These are phyloP conservation scores for Phytophthora pinifolia DNA, from an alignment of 352 stramenopile genomes.

Conservation along the genomic window DNA sequence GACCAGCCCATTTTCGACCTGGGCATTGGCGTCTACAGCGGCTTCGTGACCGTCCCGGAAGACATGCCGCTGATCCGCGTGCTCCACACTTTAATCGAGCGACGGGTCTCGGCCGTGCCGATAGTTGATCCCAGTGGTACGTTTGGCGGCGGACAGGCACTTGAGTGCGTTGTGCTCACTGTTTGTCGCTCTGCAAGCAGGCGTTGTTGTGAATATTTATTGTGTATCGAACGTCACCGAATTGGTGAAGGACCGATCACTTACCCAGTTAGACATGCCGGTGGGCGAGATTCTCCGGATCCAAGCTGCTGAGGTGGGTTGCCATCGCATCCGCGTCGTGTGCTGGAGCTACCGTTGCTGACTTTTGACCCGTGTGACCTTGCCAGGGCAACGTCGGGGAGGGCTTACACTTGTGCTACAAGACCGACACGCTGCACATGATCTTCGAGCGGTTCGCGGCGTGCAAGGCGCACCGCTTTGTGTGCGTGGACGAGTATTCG, in stretches of 20 bases:
- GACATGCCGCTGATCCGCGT: constrained; percentile 94
- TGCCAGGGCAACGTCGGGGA: constrained; percentile 74
- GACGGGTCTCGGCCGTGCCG: constrained; percentile 78
- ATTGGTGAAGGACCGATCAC: constrained; percentile 86
- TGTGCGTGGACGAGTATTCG: constrained; percentile 85
- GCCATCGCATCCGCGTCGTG: background rate
- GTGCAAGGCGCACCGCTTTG: constrained; percentile 83
- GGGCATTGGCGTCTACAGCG: constrained; percentile 94
- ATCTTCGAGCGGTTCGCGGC: constrained; percentile 89
- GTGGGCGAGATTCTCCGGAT: constrained; percentile 87
- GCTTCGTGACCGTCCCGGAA: constrained; percentile 92
- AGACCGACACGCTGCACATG: constrained; percentile 89
- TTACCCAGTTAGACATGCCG: constrained; percentile 89
- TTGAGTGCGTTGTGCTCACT: constrained; percentile 9
- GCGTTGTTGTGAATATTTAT: constrained; percentile 92
- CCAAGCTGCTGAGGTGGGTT: constrained; percentile 77
- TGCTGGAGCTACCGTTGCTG: constrained; percentile 1
- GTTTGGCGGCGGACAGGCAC: constrained; percentile 6
- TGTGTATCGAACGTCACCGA: constrained; percentile 90
- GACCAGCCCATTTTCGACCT: constrained; percentile 96
- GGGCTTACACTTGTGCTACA: constrained; percentile 85
- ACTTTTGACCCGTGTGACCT: constrained; percentile 8
- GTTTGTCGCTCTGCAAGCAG: constrained; percentile 21
- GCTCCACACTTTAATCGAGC: constrained; percentile 85
- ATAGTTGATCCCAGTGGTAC: constrained; percentile 83